phyloP scores from a whole-genome alignment of 2,329 filamentous ascomycete genomes.

The Colletotrichum echinochloae region DNA sequence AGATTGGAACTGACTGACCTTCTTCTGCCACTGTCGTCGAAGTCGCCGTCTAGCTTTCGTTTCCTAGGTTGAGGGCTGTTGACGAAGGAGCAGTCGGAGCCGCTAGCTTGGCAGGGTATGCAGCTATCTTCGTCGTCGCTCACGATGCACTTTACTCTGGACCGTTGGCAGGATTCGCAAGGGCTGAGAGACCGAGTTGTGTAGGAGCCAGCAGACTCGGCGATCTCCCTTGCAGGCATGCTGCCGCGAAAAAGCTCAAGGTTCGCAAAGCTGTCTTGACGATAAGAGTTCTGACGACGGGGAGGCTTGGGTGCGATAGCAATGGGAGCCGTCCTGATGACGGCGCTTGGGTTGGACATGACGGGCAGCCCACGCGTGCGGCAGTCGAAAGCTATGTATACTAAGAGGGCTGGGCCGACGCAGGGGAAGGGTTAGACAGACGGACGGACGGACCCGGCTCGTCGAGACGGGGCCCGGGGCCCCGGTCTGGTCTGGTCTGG shows the following conservation, averaged over 20 bases:
- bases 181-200: slow-evolving; percentile 61
- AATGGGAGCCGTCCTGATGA: slow-evolving; percentile 73
- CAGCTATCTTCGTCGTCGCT: slow-evolving; percentile 78
- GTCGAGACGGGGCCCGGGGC: slow-evolving; percentile 40
- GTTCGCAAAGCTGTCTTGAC: slow-evolving; percentile 60
- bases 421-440: slow-evolving; percentile 40
- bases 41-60: slow-evolving; percentile 78
- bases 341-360: slow-evolving; percentile 66
- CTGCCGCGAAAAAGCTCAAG: slow-evolving; percentile 62
- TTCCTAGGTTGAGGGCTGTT: slow-evolving; percentile 83
- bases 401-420: slow-evolving; percentile 47
- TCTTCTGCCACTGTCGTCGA: slow-evolving; percentile 73
- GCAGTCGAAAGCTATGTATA: slow-evolving; percentile 40
- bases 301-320: slow-evolving; percentile 73
- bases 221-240: slow-evolving; percentile 64
- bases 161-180: slow-evolving; percentile 80
- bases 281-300: slow-evolving; percentile 55
- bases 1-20: slow-evolving; percentile 66
- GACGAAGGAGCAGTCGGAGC: slow-evolving; percentile 82
- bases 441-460: slow-evolving; percentile 40
- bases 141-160: slow-evolving; percentile 81
- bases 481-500: slow-evolving; percentile 28
- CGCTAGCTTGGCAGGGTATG: slow-evolving; percentile 81
- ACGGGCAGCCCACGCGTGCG: slow-evolving; percentile 47
- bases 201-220: slow-evolving; percentile 58